phyloP scores from a whole-genome alignment of 208 protist species.

The Trypanosoma brucei region DNA sequence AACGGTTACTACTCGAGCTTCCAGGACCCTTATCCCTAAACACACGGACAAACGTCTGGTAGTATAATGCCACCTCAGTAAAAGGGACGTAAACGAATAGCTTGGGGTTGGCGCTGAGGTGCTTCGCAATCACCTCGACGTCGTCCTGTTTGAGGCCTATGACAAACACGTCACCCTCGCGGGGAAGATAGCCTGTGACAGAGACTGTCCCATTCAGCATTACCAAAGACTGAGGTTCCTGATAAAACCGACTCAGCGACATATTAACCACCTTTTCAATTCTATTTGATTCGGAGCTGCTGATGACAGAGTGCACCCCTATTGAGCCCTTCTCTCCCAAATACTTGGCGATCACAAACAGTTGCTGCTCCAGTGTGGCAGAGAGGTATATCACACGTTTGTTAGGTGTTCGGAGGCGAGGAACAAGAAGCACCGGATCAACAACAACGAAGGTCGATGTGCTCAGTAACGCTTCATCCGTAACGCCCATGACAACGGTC shows the following conservation, averaged over 20 bases:
- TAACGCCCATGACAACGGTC: not conserved
- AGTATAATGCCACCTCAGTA: too few species aligned
- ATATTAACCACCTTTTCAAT: not conserved
- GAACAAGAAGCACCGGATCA: not conserved
- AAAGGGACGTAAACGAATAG: not conserved
- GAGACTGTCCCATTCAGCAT: not conserved
- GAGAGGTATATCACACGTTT: conserved; percentile 25
- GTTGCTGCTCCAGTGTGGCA: conserved; percentile 31
- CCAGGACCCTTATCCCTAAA: not conserved
- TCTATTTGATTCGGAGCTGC: not conserved
- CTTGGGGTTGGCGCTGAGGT: not conserved
- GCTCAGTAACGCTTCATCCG: not conserved
- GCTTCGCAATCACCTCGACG: not conserved
- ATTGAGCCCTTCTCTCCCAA: not conserved
- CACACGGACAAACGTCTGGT: too few species aligned
- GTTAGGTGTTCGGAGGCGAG: not conserved
- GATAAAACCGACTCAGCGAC: not conserved
- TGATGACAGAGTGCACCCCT: not conserved
- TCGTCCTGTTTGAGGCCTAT: not conserved
- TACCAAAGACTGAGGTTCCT: too few species aligned
- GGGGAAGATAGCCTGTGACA: not conserved
- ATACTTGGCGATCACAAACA: conserved; percentile 15
- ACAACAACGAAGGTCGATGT: not conserved
- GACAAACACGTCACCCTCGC: not conserved
- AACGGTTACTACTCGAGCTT: not conserved